Conservation (phyloP, 2,329 filamentous ascomycete species). For the Fusarium phyllophilum region DNA sequence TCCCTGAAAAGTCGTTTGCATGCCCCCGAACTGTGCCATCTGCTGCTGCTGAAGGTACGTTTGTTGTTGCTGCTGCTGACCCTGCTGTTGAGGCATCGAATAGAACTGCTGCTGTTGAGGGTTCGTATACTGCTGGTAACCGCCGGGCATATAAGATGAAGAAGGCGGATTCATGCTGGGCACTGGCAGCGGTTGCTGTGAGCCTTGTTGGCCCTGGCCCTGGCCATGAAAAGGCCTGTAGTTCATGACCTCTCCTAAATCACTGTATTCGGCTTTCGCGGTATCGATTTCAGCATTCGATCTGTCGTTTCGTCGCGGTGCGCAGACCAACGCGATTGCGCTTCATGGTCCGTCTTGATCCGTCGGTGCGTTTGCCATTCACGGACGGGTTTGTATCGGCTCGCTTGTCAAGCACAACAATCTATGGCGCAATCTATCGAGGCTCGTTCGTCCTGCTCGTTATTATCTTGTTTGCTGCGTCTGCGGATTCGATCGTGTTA, state of each 20-base stretch:
- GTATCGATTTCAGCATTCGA: constrained; percentile 35
- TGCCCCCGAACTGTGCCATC: constrained; percentile 39
- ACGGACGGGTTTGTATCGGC: neutral
- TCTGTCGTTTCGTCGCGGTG: constrained; percentile 41
- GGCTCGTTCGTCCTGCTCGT: neutral
- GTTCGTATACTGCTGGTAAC: constrained; percentile 44
- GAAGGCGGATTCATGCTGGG: constrained; percentile 36
- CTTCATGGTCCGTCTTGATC: constrained; percentile 38
- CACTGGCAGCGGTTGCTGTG: constrained; percentile 38
- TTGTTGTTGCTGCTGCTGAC: constrained; percentile 43
- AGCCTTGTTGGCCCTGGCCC: constrained; percentile 41
- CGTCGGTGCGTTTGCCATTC: constrained; percentile 18
- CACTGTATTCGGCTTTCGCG: neutral
- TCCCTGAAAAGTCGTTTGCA: constrained; percentile 38
- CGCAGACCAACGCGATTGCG: constrained; percentile 44
- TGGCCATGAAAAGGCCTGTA: constrained; percentile 47
- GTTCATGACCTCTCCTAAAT: constrained; percentile 47
- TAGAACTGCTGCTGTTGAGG: constrained; percentile 44
- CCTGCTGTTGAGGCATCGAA: constrained; percentile 37
- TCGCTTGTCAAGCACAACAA: neutral
- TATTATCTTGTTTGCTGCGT: constrained; percentile 5
- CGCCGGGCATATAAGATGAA: constrained; percentile 30
- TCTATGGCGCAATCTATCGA: neutral
- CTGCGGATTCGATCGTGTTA: constrained; percentile 26
- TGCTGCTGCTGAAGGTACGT: constrained; percentile 40